Base-by-base conservation (phyloP, 2,329 filamentous ascomycete genomes). In the Diplocarpon rosae region DNA sequence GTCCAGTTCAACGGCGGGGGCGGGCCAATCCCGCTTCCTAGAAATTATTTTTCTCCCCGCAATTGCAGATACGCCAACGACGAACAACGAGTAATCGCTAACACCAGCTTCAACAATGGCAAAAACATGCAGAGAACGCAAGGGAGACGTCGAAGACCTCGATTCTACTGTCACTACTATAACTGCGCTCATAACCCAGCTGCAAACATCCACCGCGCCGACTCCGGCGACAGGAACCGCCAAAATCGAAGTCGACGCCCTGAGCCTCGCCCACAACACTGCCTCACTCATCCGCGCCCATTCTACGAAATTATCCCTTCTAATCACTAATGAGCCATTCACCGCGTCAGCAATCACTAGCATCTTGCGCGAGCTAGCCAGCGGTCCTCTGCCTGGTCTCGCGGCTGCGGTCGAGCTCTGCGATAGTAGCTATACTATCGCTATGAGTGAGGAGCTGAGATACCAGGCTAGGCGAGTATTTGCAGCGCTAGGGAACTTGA, bases 271-370 rank as follows among this genome's bases (percentile, higher is more conserved):
- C 29, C 74, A 76, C 55, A 82, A 89, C 56, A 75, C 84, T 0
- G 76, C 85, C 0, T 75, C 72, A 20, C 71, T 93, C 5, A 76
- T 95, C 47, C 80, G 78, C 60, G 85, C 88, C 0, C 87, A 95
- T 60, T 76, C 81, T 1, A 95, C 88, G 5, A 95, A 94, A 51
- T 72, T 95, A 20, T 90, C 85, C 0, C 79, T 95, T 1, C 74
- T 96, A 11, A 76, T 92, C 1, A 83, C 93, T 58, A 95, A 85
- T 58, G 75, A 85, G 14, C 89, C 90, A 0, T 93, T 94, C 54
- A 92, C 88, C 0, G 80, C 85, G 0, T 79, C 80, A 1, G 89
- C 86, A 5, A 71, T 94, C 29, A 67, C 65, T 9, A 79, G 73
- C 17, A 78, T 93, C 12, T 67, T 95, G 4, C 72, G 76, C 29